Evolutionary conservation across 225 moss, liverwort and hornwort genomes (phyloP).

Genomic region (Marchantia paleacea): DNA sequence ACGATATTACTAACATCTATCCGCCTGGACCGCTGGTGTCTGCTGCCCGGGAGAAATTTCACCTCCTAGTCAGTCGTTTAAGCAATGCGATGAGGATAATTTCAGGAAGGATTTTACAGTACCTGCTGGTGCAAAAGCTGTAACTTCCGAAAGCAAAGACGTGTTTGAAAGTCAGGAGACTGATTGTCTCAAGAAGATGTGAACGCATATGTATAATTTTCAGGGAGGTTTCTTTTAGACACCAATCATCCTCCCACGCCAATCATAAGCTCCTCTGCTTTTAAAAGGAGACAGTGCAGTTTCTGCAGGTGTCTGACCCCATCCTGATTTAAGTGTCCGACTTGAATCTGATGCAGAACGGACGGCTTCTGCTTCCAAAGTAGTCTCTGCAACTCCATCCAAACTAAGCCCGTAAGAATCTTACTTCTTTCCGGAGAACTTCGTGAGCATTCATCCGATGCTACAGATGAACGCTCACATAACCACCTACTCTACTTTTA

Average conservation of each 20-base stretch:
- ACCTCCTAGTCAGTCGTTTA: too few relatives aligned
- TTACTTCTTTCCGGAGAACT: too few relatives aligned
- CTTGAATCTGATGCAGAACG: not conserved
- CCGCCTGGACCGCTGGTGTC: too few relatives aligned
- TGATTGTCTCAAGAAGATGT: not conserved
- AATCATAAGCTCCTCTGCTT: conserved; percentile 1
- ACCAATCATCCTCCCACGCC: not conserved
- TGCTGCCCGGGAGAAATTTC: too few relatives aligned
- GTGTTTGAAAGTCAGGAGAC: not conserved
- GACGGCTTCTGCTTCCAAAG: not conserved
- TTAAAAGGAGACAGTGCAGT: not conserved
- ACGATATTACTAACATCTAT: too few relatives aligned
- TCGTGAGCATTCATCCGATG: too few relatives aligned
- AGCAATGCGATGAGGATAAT: not conserved
- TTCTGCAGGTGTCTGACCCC: not conserved
- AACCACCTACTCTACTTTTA: too few relatives aligned
- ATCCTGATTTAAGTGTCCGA: not conserved
- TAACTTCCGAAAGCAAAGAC: not conserved
- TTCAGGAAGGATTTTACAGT: not conserved
- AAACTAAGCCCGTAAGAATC: not conserved
- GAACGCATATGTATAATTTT: conserved; percentile 5
- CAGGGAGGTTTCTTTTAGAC: conserved; percentile 1
- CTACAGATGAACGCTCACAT: too few relatives aligned
- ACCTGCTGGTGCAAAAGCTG: not conserved
- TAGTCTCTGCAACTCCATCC: not conserved